These are phyloP conservation scores for Diaporthe velutina DNA, from an alignment of 2,329 filamentous ascomycete species.

Conservation along the genomic window DNA sequence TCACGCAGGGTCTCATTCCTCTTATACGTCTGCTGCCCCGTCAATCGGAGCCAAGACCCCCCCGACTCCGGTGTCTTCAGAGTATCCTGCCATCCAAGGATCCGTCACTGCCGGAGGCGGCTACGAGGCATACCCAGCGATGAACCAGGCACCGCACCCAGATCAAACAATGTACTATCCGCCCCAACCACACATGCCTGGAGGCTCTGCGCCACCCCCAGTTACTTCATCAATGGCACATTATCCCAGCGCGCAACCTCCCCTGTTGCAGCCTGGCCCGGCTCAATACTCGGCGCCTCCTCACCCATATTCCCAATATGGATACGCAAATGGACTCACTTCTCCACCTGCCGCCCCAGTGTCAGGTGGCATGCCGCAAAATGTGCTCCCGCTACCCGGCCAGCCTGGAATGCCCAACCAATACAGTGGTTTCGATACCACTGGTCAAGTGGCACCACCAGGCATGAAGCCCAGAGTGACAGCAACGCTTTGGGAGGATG, in stretches of 20 bases:
- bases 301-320: slow-evolving; percentile 75
- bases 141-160: slow-evolving; percentile 81
- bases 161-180: slow-evolving; percentile 84
- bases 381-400: slow-evolving; percentile 79
- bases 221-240: slow-evolving; percentile 82
- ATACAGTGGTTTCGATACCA: slow-evolving; percentile 79
- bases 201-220: slow-evolving; percentile 79
- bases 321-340: slow-evolving; percentile 81
- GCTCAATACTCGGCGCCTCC: slow-evolving; percentile 73
- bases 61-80: slow-evolving; percentile 77
- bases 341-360: slow-evolving; percentile 83
- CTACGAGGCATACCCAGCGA: slow-evolving; percentile 66
- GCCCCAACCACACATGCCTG: slow-evolving; percentile 77
- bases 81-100: slow-evolving; percentile 58
- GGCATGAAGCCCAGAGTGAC: slow-evolving; percentile 98
- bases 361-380: slow-evolving; percentile 76
- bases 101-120: slow-evolving; percentile 44
- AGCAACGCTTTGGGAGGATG: slow-evolving; percentile 97
- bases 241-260: slow-evolving; percentile 84
- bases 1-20: slow-evolving; percentile 66
- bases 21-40: slow-evolving; percentile 66
- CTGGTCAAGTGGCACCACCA: slow-evolving; percentile 91
- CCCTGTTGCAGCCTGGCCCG: slow-evolving; percentile 79
- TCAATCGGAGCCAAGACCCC: slow-evolving; percentile 78
- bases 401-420: slow-evolving; percentile 66